A percentile compares a stretch with the other conserved stretches of the same genome.
phyloP scores from a whole-genome alignment of 768 basidiomycete genomes.

The Calvatia gigantea region DNA sequence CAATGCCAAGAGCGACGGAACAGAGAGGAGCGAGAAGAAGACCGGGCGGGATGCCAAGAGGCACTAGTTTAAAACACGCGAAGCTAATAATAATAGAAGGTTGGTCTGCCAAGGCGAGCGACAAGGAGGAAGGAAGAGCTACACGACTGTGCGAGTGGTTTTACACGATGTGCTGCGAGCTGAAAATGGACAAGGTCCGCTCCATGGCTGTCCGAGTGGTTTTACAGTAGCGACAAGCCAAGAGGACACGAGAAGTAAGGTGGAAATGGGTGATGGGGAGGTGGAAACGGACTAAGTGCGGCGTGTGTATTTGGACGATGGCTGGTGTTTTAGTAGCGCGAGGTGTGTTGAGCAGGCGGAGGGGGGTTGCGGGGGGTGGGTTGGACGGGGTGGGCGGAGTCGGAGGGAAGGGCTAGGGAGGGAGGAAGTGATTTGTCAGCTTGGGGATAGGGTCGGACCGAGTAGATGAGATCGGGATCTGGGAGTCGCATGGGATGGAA shows the following conservation, averaged over 20 bases:
- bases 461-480: constrained; percentile 15
- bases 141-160: constrained; percentile 8
- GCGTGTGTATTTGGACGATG: not conserved
- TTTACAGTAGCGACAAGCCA: not conserved
- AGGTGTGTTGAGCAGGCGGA: not conserved
- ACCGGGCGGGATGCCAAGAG: constrained; percentile 5
- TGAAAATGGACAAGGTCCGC: constrained; percentile 2
- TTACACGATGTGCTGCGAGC: constrained; percentile 5
- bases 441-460: constrained; percentile 10
- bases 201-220: not conserved
- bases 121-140: not conserved
- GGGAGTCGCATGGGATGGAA: constrained; percentile 9
- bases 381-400: not conserved
- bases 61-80: constrained; percentile 2
- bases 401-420: not conserved
- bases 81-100: constrained; percentile 5
- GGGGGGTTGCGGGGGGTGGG: not conserved
- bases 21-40: not conserved
- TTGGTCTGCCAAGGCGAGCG: constrained; percentile 5
- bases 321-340: not conserved
- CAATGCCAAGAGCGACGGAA: constrained; percentile 3
- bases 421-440: not conserved
- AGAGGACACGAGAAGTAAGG: not conserved
- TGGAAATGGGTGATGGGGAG: not conserved
- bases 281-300: not conserved